Evolutionary conservation across 1,284 basidiomycete genomes (phyloP).

Genomic region (Fomitopsis schrenkii): DNA sequence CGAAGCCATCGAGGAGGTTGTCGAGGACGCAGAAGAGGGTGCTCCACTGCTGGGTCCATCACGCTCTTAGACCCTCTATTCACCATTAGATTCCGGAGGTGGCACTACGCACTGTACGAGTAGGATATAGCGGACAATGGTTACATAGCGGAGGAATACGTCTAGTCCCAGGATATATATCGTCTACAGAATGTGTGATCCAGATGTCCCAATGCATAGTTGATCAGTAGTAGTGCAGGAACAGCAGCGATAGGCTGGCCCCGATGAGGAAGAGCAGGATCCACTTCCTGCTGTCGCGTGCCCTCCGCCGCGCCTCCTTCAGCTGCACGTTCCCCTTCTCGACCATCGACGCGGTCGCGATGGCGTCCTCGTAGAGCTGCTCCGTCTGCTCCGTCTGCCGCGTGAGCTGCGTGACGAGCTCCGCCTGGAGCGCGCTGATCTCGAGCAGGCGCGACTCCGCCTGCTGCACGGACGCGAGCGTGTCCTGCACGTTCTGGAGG

Average conservation of each 20-base stretch:
- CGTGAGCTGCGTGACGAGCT: slow-evolving; percentile 82
- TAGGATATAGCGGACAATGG: neutral
- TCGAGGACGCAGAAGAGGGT: slow-evolving; percentile 62
- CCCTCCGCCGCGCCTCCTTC: slow-evolving; percentile 76
- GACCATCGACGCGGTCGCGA: slow-evolving; percentile 77
- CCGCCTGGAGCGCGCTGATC: slow-evolving; percentile 87
- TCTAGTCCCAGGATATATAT: slow-evolving; percentile 1
- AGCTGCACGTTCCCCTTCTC: slow-evolving; percentile 87
- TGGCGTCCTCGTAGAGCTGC: slow-evolving; percentile 85
- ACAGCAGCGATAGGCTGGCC: slow-evolving; percentile 80
- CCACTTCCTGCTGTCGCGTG: slow-evolving; percentile 79
- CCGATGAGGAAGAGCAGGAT: slow-evolving; percentile 85
- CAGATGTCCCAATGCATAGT: neutral
- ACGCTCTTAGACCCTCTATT: slow-evolving; percentile 14
- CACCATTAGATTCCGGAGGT: neutral
- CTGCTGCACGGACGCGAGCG: slow-evolving; percentile 81
- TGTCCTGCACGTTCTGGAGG: slow-evolving; percentile 77
- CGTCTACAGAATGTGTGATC: slow-evolving; percentile 9
- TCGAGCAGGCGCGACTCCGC: slow-evolving; percentile 87
- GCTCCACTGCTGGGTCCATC: slow-evolving; percentile 49
- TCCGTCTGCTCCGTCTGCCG: slow-evolving; percentile 88
- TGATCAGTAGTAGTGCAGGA: slow-evolving; percentile 77
- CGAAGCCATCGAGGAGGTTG: slow-evolving; percentile 59
- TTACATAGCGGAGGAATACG: neutral
- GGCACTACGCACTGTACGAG: slow-evolving; percentile 6